Evolutionary conservation across 2,329 filamentous ascomycete species (phyloP), one percentile per base, ranked within the genome.

Genomic region (Elsinoe australis): DNA sequence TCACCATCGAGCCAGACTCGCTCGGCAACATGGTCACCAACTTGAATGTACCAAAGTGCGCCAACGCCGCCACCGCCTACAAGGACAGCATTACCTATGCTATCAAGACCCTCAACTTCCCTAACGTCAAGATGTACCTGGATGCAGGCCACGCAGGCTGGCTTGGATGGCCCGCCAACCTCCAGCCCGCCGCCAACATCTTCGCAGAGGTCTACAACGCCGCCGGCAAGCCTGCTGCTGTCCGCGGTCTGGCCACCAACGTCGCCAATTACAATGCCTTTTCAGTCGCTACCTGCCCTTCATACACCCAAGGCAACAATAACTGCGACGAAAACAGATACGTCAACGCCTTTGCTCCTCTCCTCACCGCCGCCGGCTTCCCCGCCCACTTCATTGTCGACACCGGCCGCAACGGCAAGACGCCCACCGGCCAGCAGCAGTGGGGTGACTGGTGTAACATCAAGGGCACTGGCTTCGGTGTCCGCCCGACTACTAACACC

Each of bases 141-240:
- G 79, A 82, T 55, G 78, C 76, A 6, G 78, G 76, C 50, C 78
- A 82, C 61, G 77, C 73, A 19, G 78, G 79, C 52, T 82, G 79
- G 79, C 69, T 82, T 34, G 78, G 78, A 57, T 82, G 78, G 78
- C 61, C 71, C 14, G 77, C 74, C 52, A 82, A 82, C 64, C 71
- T 78, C 36, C 54, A 55, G 4, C 73, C 73, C 4, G 71, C 73
- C 2, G 73, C 74, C 7, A 56, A 67, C 29, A 62, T 76, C 12
- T 76, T 68, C 57, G 70, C 64, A 2, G 35, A 64, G 18, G 59
- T 77, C 1, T 76, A 73, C 59, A 68, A 64, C 36, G 64, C 63
- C 24, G 73, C 72, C 14, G 66, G 67, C 1, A 67, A 63, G 2
- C 74, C 74, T 3, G 64, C 66, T 9, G 60, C 64, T 9, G 65